Conservation (phyloP, 495 filamentous ascomycete genomes). For the Neurospora sp. region DNA sequence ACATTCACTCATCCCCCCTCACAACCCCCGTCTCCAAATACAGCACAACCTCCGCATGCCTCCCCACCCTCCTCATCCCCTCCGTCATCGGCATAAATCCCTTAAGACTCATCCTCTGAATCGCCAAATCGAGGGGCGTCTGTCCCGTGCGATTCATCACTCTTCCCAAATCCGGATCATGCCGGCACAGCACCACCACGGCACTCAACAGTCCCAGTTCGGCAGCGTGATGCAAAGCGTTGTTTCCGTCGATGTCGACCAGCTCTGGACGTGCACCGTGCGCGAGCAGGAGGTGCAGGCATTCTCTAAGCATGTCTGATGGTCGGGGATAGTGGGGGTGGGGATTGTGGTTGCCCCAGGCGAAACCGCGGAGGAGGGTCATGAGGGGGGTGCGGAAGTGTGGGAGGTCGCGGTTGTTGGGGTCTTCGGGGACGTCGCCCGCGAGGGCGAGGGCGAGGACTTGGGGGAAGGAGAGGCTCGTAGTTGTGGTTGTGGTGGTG, state of each 20-base stretch:
- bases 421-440: neutral
- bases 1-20: neutral
- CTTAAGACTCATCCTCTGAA: neutral
- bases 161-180: neutral
- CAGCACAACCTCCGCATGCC: constrained; percentile 1
- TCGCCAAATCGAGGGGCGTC: neutral
- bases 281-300: neutral
- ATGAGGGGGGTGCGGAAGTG: constrained; percentile 1
- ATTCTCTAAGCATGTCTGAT: neutral
- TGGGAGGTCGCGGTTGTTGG: neutral
- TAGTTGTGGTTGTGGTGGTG: neutral
- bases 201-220: neutral
- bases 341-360: neutral
- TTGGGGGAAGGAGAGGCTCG: neutral
- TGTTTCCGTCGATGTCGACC: neutral
- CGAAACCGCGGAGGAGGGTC: neutral
- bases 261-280: neutral
- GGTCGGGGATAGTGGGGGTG: neutral
- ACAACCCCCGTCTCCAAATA: neutral
- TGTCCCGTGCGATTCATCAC: neutral
- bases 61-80: neutral
- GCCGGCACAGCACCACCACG: neutral
- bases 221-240: constrained; percentile 3
- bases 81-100: neutral
- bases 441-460: neutral